These are phyloP conservation scores for Solanum medicagineum DNA, from an alignment of 257 asterid species.

Conservation along the genomic window DNA sequence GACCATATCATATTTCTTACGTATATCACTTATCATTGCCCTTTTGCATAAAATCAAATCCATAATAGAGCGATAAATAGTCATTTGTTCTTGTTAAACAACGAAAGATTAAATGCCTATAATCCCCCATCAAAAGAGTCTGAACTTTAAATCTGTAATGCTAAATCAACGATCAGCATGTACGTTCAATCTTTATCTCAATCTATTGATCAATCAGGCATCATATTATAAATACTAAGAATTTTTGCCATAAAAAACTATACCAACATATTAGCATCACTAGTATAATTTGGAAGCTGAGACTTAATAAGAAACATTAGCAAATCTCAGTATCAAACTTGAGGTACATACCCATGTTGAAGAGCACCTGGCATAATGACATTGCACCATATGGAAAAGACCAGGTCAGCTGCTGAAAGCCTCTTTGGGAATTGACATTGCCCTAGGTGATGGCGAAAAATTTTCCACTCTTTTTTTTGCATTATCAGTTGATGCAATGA, in stretches of 20 bases:
- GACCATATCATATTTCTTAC: not conserved
- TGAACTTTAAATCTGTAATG: not conserved
- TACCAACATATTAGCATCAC: not conserved
- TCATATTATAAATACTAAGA: not conserved
- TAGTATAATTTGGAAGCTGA: not conserved
- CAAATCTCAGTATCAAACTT: slow-evolving; percentile 77
- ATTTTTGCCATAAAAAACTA: not conserved
- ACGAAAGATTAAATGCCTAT: not conserved
- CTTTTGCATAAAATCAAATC: not conserved
- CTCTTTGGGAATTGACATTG: slow-evolving; percentile 83
- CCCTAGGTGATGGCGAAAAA: slow-evolving; percentile 58
- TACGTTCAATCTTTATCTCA: not conserved
- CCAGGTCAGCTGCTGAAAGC: slow-evolving; percentile 91
- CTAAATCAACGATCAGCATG: not conserved
- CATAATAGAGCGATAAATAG: not conserved
- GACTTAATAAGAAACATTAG: slow-evolving; percentile 5
- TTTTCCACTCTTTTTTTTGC: slow-evolving; percentile 88
- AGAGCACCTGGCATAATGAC: slow-evolving; percentile 77
- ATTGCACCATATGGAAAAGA: slow-evolving; percentile 90
- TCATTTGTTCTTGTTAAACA: not conserved
- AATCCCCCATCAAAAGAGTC: not conserved
- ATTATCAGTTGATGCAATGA: slow-evolving; percentile 55
- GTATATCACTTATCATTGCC: not conserved
- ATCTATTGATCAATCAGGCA: not conserved
- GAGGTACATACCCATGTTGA: slow-evolving; percentile 80